These are phyloP conservation scores for Aspergillus vadensis DNA, from an alignment of 2,329 filamentous ascomycete species.

Conservation along the genomic window DNA sequence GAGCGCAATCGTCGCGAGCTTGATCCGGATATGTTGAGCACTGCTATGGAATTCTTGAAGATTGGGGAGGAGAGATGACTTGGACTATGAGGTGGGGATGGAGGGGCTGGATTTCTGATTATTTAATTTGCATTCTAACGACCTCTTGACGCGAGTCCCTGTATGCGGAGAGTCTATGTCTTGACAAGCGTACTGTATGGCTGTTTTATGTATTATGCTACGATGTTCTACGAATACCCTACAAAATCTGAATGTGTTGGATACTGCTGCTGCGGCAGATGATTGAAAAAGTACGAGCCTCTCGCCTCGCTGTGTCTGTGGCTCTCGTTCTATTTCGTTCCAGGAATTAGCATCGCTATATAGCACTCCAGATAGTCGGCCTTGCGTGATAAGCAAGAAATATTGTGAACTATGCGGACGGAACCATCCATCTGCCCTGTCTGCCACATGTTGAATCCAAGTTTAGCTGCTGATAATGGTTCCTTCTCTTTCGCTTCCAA, in stretches of 20 bases:
- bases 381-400: background rate
- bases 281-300: background rate
- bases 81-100: background rate
- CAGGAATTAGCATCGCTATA: background rate
- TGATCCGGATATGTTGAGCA: constrained; percentile 34
- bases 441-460: background rate
- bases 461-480: background rate
- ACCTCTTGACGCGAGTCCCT: too few species aligned
- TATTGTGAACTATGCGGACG: background rate
- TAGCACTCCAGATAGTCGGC: background rate
- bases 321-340: background rate
- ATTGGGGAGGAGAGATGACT: constrained; percentile 20
- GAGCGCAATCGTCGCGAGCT: constrained; percentile 16
- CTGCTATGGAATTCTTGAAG: constrained; percentile 38
- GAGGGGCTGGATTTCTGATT: background rate
- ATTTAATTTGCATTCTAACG: background rate
- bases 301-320: too few species aligned
- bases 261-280: background rate
- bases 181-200: too few species aligned
- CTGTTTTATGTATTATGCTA: too few species aligned
- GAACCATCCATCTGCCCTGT: background rate
- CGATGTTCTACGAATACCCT: too few species aligned
- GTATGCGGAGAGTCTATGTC: too few species aligned
- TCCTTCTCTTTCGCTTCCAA: background rate
- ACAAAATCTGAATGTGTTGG: too few species aligned